These are phyloP conservation scores for Rheum nobile DNA, from an alignment of 148 eudicot species.

Conservation along the genomic window DNA sequence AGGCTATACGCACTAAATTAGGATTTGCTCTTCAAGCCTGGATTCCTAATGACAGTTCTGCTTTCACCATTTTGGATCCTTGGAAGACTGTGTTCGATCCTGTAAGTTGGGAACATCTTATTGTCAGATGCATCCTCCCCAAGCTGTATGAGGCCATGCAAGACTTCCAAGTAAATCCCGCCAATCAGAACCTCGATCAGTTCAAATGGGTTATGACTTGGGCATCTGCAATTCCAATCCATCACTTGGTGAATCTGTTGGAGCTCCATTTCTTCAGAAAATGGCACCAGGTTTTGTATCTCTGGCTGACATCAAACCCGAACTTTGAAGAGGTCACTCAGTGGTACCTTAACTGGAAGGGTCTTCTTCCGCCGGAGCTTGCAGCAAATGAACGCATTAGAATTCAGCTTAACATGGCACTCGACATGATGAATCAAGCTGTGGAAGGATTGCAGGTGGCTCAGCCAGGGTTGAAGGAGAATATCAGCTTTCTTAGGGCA, in stretches of 20 bases:
- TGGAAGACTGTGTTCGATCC: slow-evolving; percentile 83
- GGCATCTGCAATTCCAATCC: slow-evolving; percentile 56
- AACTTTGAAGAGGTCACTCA: neutral
- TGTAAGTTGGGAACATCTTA: slow-evolving; percentile 69
- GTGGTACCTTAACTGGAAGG: neutral
- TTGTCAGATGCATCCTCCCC: slow-evolving; percentile 57
- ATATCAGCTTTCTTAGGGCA: slow-evolving; percentile 29
- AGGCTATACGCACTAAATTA: slow-evolving; percentile 44
- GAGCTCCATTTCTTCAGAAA: slow-evolving; percentile 66
- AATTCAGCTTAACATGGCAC: slow-evolving; percentile 16
- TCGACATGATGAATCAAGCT: slow-evolving; percentile 60
- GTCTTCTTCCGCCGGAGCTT: neutral
- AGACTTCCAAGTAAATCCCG: slow-evolving; percentile 63
- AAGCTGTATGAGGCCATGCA: slow-evolving; percentile 52
- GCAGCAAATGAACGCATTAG: neutral
- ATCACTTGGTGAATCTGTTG: slow-evolving; percentile 59
- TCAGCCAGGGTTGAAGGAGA: slow-evolving; percentile 51
- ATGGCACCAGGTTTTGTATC: slow-evolving; percentile 57
- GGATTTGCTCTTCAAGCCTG: slow-evolving; percentile 70
- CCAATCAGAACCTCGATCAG: slow-evolving; percentile 53
- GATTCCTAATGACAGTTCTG: slow-evolving; percentile 76
- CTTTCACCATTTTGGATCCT: slow-evolving; percentile 52
- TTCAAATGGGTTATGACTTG: slow-evolving; percentile 60
- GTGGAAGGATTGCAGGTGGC: slow-evolving; percentile 48
- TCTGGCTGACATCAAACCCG: neutral